A percentile compares a stretch with the other conserved stretches of the same genome.
phyloP scores from a whole-genome alignment of 2,329 filamentous ascomycete species.

The Aspergillus fischeri region DNA sequence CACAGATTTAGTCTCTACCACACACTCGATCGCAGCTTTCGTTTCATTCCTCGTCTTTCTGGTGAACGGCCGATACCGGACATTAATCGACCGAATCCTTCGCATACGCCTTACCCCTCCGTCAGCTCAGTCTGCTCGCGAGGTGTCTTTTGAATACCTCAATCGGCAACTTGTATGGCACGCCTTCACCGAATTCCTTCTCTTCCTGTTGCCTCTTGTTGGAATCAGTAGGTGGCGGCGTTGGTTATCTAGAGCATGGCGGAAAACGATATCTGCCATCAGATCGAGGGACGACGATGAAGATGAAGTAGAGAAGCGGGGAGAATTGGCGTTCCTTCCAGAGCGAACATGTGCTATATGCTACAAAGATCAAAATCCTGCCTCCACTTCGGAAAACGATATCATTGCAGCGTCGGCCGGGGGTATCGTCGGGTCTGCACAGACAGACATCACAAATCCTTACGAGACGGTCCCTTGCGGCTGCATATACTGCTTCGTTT shows the following conservation, averaged over 20 bases:
- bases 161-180: slow-evolving; percentile 99
- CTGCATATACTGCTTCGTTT: slow-evolving; percentile 95
- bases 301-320: slow-evolving; percentile 51
- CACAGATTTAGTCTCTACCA: slow-evolving; percentile 64
- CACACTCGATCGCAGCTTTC: slow-evolving; percentile 78
- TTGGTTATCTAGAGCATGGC: slow-evolving; percentile 84
- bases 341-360: slow-evolving; percentile 96
- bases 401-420: slow-evolving; percentile 64
- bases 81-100: slow-evolving; percentile 78
- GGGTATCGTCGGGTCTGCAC: slow-evolving; percentile 79
- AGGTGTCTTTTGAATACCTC: slow-evolving; percentile 95
- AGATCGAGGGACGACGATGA: slow-evolving; percentile 46
- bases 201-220: slow-evolving; percentile 94
- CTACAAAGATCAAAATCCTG: slow-evolving; percentile 85
- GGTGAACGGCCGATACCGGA: slow-evolving; percentile 85
- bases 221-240: slow-evolving; percentile 89
- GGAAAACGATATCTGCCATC: slow-evolving; percentile 67
- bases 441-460: slow-evolving; percentile 92
- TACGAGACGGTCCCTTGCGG: slow-evolving; percentile 88
- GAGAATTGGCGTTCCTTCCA: slow-evolving; percentile 79
- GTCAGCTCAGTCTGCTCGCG: slow-evolving; percentile 77
- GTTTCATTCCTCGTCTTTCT: slow-evolving; percentile 87
- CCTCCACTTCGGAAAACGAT: slow-evolving; percentile 67
- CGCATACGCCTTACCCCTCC: slow-evolving; percentile 80
- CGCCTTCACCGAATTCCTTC: slow-evolving; percentile 97